Evolutionary conservation across 2,329 filamentous ascomycete species (phyloP).

Genomic region (Pyrenophora teres): DNA sequence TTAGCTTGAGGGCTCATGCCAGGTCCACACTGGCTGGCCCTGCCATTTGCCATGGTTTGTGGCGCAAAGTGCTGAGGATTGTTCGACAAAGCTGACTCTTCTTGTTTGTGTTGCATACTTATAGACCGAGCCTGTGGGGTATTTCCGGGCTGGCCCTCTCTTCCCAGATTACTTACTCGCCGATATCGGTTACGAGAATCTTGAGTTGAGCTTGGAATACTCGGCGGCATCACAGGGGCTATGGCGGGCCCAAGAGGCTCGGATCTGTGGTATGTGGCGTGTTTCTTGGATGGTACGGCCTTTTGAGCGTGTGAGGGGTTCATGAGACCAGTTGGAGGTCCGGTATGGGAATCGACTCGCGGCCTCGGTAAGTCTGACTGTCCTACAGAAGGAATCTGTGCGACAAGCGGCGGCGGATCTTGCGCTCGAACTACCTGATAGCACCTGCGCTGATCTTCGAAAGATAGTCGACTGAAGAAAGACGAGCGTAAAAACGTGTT

Average conservation of each 20-base stretch:
- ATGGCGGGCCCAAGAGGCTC: too few relatives aligned
- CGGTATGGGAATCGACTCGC: slow-evolving; percentile 14
- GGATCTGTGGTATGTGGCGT: neutral
- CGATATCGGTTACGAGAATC: slow-evolving; percentile 21
- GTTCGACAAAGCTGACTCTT: neutral
- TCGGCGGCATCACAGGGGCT: too few relatives aligned
- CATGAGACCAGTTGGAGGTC: slow-evolving; percentile 14
- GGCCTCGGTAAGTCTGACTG: slow-evolving; percentile 8
- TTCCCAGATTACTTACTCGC: slow-evolving; percentile 12
- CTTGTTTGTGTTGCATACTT: neutral
- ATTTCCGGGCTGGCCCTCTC: neutral
- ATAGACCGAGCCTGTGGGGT: slow-evolving; percentile 4
- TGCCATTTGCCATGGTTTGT: neutral
- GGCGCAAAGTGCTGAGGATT: neutral
- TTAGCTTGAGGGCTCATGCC: too few relatives aligned
- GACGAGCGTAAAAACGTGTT: slow-evolving; percentile 35
- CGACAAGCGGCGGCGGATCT: slow-evolving; percentile 31
- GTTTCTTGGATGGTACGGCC: slow-evolving; percentile 2
- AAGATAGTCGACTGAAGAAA: slow-evolving; percentile 29
- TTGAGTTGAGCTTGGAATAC: neutral
- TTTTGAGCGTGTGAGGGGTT: slow-evolving; percentile 19
- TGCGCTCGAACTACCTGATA: slow-evolving; percentile 32
- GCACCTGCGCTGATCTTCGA: slow-evolving; percentile 33
- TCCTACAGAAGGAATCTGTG: slow-evolving; percentile 25
- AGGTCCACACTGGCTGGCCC: neutral